A percentile compares a stretch with the other conserved stretches of the same genome.
Conservation (phyloP, 2,329 filamentous ascomycete species). For the Coniochaeta sp. region DNA sequence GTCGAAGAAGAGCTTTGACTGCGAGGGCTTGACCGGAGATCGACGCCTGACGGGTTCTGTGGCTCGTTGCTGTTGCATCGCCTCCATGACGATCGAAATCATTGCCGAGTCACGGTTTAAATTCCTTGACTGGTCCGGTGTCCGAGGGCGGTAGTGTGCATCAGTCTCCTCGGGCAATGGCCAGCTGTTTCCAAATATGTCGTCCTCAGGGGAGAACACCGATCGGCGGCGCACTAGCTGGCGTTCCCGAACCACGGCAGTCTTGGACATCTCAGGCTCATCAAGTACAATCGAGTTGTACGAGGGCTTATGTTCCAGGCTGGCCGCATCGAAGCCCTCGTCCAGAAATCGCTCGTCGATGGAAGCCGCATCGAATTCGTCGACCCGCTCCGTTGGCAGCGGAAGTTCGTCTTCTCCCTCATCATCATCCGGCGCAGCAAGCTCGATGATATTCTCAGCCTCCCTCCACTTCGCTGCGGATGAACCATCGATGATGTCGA, state of each 20-base stretch:
- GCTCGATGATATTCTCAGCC: conserved; percentile 78
- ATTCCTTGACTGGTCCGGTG: conserved; percentile 26
- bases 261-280: conserved; percentile 39
- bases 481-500: conserved; percentile 56
- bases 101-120: conserved; percentile 34
- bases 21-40: conserved; percentile 27
- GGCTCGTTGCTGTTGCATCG: conserved; percentile 49
- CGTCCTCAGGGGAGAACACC: conserved; percentile 59
- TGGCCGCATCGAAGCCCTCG: conserved; percentile 39
- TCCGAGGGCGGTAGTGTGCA: conserved; percentile 27
- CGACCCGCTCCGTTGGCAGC: conserved; percentile 16
- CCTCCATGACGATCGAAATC: conserved; percentile 56
- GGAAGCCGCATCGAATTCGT: conserved; percentile 31
- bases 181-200: conserved; percentile 54
- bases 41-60: conserved; percentile 28
- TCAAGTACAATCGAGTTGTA: conserved; percentile 26
- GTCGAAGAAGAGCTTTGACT: conserved; percentile 57
- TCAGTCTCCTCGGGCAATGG: conserved; percentile 31
- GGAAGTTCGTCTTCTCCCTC: conserved; percentile 18
- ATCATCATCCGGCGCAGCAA: conserved; percentile 65
- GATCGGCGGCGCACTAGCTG: conserved; percentile 48
- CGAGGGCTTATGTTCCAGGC: conserved; percentile 31
- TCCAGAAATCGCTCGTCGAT: conserved; percentile 38
- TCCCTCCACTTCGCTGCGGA: conserved; percentile 65
- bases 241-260: conserved; percentile 47